phyloP scores from a whole-genome alignment of 163 green algal species.

The Scenedesmus sp. region DNA sequence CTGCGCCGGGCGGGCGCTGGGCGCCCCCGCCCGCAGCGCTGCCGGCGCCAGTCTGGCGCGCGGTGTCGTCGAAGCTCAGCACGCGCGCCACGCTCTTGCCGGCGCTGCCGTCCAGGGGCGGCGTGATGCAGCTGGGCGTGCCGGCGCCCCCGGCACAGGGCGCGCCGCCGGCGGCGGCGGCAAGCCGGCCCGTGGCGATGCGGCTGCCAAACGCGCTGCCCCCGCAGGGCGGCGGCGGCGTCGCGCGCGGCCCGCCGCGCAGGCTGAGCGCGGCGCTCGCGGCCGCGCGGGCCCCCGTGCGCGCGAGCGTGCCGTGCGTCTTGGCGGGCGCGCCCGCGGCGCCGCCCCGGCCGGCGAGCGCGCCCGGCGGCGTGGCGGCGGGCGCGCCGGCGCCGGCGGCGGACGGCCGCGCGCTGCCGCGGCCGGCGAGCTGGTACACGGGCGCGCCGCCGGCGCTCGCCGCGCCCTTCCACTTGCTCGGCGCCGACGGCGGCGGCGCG shows the following conservation, averaged over 20 bases:
- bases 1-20: too few species aligned
- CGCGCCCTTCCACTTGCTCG: slow-evolving; percentile 25
- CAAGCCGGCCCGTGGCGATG: slow-evolving; percentile 13
- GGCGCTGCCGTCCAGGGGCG: background rate
- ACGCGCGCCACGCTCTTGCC: slow-evolving; percentile 13
- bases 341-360: too few species aligned
- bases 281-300: slow-evolving; percentile 16
- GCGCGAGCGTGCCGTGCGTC: slow-evolving; percentile 1
- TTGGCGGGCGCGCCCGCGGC: too few species aligned
- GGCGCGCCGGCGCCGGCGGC: too few species aligned
- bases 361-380: too few species aligned
- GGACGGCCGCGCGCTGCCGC: slow-evolving; percentile 25
- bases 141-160: too few species aligned
- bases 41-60: too few species aligned
- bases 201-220: slow-evolving; percentile 16
- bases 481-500: too few species aligned
- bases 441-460: background rate
- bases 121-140: slow-evolving; percentile 15
- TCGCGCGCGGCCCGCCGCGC: background rate
- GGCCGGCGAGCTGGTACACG: slow-evolving; percentile 17
- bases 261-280: slow-evolving; percentile 17
- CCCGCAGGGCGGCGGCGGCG: background rate
- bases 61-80: slow-evolving; percentile 13
- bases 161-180: background rate
- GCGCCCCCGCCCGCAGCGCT: too few species aligned